Base-by-base conservation (phyloP, 1,284 basidiomycete species). In the Fomitopsis schrenkii region DNA sequence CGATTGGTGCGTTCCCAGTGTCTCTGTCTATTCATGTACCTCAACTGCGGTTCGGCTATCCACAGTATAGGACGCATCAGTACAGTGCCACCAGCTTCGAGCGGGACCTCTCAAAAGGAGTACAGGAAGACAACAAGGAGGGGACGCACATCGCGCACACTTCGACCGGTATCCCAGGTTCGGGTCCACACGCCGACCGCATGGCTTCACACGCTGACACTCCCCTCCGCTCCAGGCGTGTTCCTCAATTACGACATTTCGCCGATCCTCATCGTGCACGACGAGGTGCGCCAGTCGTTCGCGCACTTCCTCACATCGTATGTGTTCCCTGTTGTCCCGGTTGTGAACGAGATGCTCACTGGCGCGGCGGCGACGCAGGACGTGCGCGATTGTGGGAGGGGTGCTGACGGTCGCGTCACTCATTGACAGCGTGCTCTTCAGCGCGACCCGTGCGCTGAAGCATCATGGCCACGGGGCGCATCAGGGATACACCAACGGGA, bases 171-270 rank as follows among this genome's bases (percentile, higher is more conserved):
- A 77, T 92, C 52, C 93, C 94, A 59, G 91, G 91, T 80, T 46
- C 19, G n/a, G 15, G 2, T 54, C 17, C 35, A 17, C n/a, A n/a
- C 19, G 52, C 26, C 30, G 14, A 42, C 19, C 28, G 46, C 46
- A 26, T 22, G 54, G 30, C 7, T 50, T 8, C 8, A 15, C 12
- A 22, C 17, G n/a, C 30, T 60, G 28, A 28, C 41, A 41, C 42
- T 14, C 17, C 54, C 10, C 30, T 35, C 59, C 26, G 5, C 8
- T 46, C 42, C 48, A 84, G 88, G 93, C 48, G 88, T 90, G 19
- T 97, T 95, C 80, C 91, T 97, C 86, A 98, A 96, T 79, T 97
- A 91, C 74, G 97, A 99, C 74, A 98, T 99, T 72, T 97, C 94
- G n/a, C 96, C 95, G 2, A 94, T 98, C 72, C 88, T 93, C 59